Percentiles rank a stretch among this genome's conserved stretches.
Conservation (phyloP, 2,329 filamentous ascomycete species). For the Fusarium illudens region DNA sequence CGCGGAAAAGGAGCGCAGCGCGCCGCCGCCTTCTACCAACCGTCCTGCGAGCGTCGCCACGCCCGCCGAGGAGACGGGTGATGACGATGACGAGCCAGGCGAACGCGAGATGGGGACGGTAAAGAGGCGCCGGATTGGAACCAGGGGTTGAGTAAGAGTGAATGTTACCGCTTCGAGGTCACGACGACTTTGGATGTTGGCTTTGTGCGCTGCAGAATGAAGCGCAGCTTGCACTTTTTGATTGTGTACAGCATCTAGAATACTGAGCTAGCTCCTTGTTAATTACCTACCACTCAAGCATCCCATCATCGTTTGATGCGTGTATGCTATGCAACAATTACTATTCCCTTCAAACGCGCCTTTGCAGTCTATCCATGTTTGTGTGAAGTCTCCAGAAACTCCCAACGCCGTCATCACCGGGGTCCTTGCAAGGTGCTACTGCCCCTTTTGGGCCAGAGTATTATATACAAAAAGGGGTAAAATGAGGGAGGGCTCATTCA, state of each 20-base stretch:
- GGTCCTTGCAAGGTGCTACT: background rate
- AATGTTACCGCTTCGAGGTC: slow-evolving; percentile 2
- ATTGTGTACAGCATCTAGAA: slow-evolving; percentile 41
- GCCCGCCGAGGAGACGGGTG: slow-evolving; percentile 56
- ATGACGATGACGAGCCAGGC: slow-evolving; percentile 60
- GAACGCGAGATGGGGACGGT: slow-evolving; percentile 51
- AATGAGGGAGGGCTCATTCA: slow-evolving; percentile 16
- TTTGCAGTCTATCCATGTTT: background rate
- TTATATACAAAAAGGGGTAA: background rate
- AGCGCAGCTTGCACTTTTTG: slow-evolving; percentile 34
- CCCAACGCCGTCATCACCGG: slow-evolving; percentile 10
- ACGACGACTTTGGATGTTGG: slow-evolving; percentile 22
- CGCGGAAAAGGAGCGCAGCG: slow-evolving; percentile 67
- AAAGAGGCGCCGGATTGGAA: slow-evolving; percentile 50
- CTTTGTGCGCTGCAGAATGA: slow-evolving; percentile 19
- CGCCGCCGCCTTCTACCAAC: slow-evolving; percentile 46
- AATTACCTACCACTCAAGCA: slow-evolving; percentile 32
- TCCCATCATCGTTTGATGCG: slow-evolving; percentile 8
- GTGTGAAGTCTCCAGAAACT: slow-evolving; percentile 5
- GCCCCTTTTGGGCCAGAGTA: background rate
- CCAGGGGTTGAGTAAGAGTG: slow-evolving; percentile 44
- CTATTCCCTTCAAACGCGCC: background rate
- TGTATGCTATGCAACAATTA: slow-evolving; percentile 1
- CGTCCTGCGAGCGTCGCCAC: slow-evolving; percentile 51
- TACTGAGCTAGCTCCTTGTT: slow-evolving; percentile 32